Conservation (phyloP, 129 eudicot species). For the Daucus carota region DH1_v3.0 NC_030385.2:29312501-29313000, state of each 20-base stretch:
- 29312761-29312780: slow-evolving; percentile 71
- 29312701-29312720: slow-evolving; percentile 40
- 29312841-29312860: slow-evolving; percentile 89
- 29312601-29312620: slow-evolving; percentile 68
- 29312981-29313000: too few relatives aligned
- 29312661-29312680: slow-evolving; percentile 77
- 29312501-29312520: background rate
- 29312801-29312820: slow-evolving; percentile 60
- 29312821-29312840: slow-evolving; percentile 65
- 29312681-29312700: slow-evolving; percentile 83
- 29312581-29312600: slow-evolving; percentile 64
- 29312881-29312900: too few relatives aligned
- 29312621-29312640: slow-evolving; percentile 62
- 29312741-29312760: slow-evolving; percentile 67
- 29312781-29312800: too few relatives aligned
- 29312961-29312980: too few relatives aligned
- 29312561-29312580: slow-evolving; percentile 86
- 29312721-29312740: slow-evolving; percentile 39
- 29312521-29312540: slow-evolving; percentile 58
- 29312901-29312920: too few relatives aligned
- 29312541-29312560: slow-evolving; percentile 93
- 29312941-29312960: too few relatives aligned
- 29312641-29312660: slow-evolving; percentile 51
- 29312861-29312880: too few relatives aligned
- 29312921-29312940: too few relatives aligned